Evolutionary conservation across 179 eudicot genomes (phyloP), one percentile per base, ranked within the genome.

Genomic region (Pouteria campechiana): DNA sequence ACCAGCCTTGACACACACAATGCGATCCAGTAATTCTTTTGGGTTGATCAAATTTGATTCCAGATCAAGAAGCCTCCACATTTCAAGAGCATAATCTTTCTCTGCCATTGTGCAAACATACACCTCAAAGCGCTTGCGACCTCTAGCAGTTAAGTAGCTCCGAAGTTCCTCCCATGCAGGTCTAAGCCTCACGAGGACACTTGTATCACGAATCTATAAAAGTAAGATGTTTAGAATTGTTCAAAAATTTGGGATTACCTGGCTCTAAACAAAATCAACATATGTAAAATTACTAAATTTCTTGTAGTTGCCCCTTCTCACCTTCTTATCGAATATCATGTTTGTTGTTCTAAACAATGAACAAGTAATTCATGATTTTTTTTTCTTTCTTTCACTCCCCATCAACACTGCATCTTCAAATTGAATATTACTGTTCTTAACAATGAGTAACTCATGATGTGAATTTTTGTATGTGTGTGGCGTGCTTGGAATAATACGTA

Each of bases 1-100:
- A 76, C 96, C 99, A 46, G 92, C 58, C 48, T 92, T 92, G 37
- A 87, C 96, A 52, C 94, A 92, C 25, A 87, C 99, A 50, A 92
- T 70, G 20, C 99, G 99, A 48, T 83, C 81, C 73, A 80, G 64
- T 32, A 92, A 58, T 49, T 83, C 83, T 49, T 59, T 70, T 16
- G 75, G 38, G 67, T 46, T 69, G 41, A 92, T 92, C 68, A 92
- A 72, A 49, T 80, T 83, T 39, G 89, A 73, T 48, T 79, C 96
- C 7, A 96, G 99, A 72, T 92, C 99, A 50, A 92, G 94, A 71
- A 87, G 96, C 57, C 96, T 71, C 99, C 99, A 92, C 99, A 90
- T 90, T 71, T 90, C 99, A 61, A 90, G 61, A 41, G 98, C 98
- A 75, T 92, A 92, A 50, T 92, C 99, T 57, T 94, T 82, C 75